Evolutionary conservation across 805 yeast genomes (phyloP), one percentile per base, ranked within the genome.

Genomic region (Candida boidinii): DNA sequence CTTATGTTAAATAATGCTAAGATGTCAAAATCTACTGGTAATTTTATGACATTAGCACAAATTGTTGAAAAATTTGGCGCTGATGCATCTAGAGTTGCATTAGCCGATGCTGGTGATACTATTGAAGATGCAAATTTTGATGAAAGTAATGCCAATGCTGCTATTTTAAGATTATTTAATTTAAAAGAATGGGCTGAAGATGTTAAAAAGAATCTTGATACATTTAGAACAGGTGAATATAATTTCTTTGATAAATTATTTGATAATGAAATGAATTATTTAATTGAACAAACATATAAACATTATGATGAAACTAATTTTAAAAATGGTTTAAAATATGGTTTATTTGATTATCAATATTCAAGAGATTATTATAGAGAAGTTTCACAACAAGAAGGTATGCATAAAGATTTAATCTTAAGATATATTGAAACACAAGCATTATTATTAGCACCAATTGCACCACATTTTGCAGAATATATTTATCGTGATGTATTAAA

Each of bases 121-220:
- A 76, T 87, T 45, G 98, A 92, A 64, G 98, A 92, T 60, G 98
- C 98, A 33, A 92, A 92, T 68, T 84, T 92, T 53, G 98, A 92
- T 52, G 98, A 92, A 64, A 66, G 86, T 39, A 88, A 79, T 53
- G 98, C 98, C 35, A 92, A 92, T 53, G 96, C 98, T 29, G 96
- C 97, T 17, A 88, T 92, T 56, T 73, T 92, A 58, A 83, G 98
- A 65, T 71, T 92, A 56, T 82, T 73, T 58, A 90, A 85, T 35
- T 70, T 90, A 59, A 90, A 85, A 58, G 97, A 88, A 60, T 92
- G 98, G 98, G 74, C 83, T 55, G 96, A 88, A 57, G 92, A 82
- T 36, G 64, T 76, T 34, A 60, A 79, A 25, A 68, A 66, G 42
- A 62, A 66, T 44, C 45, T 64, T 39, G 73, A 64, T 31, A 44